phyloP scores from a whole-genome alignment of 169 alveolate species.

The Cyclospora cayetanensis region DNA sequence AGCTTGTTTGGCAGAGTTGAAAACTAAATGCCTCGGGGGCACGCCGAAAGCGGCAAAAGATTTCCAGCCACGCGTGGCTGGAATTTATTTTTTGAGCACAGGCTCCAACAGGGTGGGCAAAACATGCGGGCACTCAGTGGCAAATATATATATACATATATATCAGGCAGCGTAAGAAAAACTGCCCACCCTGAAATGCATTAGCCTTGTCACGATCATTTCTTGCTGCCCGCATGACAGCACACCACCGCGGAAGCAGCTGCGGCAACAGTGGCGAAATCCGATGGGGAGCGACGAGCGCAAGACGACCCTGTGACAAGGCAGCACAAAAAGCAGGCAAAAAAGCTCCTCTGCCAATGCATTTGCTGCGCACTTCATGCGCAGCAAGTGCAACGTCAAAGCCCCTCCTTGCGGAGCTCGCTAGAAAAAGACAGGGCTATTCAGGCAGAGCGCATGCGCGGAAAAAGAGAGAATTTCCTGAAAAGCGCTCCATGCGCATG shows the following conservation, averaged over 20 bases:
- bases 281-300: slow-evolving; percentile 70
- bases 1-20: too few species aligned
- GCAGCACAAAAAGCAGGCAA: neutral
- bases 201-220: slow-evolving; percentile 75
- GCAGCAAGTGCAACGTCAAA: neutral
- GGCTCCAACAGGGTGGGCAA: too few species aligned
- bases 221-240: slow-evolving; percentile 71
- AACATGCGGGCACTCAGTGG: neutral
- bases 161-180: neutral
- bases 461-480: neutral
- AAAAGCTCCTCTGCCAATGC: neutral
- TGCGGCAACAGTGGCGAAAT: slow-evolving; percentile 70
- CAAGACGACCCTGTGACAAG: slow-evolving; percentile 71
- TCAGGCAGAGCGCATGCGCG: neutral
- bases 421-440: neutral
- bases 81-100: too few species aligned
- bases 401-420: neutral
- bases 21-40: too few species aligned
- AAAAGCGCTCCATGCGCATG: neutral
- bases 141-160: neutral
- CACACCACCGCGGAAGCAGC: slow-evolving; percentile 70
- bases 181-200: slow-evolving; percentile 71
- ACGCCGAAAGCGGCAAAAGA: too few species aligned
- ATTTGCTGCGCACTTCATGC: too few species aligned
- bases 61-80: too few species aligned